A percentile compares a stretch with the other conserved stretches of the same genome.
phyloP scores from a whole-genome alignment of 441 rosid species.

The Pelargonium citronellum region DNA sequence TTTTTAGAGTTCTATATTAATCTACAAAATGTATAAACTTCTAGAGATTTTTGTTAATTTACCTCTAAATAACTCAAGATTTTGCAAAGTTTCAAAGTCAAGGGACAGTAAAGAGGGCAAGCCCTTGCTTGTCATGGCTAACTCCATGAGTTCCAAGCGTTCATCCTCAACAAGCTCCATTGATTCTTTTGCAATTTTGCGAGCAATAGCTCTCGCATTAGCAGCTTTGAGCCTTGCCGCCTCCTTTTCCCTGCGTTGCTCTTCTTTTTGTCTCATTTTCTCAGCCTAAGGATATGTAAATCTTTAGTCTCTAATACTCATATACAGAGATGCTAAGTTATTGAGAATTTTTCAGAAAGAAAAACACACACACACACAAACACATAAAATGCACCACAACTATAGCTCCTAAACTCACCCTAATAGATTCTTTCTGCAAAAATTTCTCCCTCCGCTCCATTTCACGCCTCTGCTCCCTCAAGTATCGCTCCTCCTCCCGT shows the following conservation, averaged over 20 bases:
- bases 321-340: constrained; percentile 11
- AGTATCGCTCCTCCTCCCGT: constrained; percentile 84
- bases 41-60: background rate
- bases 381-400: background rate
- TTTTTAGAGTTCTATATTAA: background rate
- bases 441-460: constrained; percentile 79
- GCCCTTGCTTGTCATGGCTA: constrained; percentile 66
- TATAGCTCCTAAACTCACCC: constrained; percentile 41
- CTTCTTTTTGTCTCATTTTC: constrained; percentile 80
- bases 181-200: constrained; percentile 83
- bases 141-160: constrained; percentile 86
- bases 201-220: constrained; percentile 83
- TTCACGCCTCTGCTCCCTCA: constrained; percentile 83
- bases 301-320: constrained; percentile 13
- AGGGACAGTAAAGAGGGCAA: constrained; percentile 60
- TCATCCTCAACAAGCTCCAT: constrained; percentile 84
- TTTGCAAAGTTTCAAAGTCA: constrained; percentile 65
- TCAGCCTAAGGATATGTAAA: constrained; percentile 48
- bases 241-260: constrained; percentile 71
- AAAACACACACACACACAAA: background rate
- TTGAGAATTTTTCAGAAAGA: background rate
- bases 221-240: constrained; percentile 89
- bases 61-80: constrained; percentile 75
- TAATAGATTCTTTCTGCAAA: constrained; percentile 70
- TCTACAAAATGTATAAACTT: background rate